phyloP scores from a whole-genome alignment of 2,329 filamentous ascomycete species.

The Paecilomyces sp. region DNA sequence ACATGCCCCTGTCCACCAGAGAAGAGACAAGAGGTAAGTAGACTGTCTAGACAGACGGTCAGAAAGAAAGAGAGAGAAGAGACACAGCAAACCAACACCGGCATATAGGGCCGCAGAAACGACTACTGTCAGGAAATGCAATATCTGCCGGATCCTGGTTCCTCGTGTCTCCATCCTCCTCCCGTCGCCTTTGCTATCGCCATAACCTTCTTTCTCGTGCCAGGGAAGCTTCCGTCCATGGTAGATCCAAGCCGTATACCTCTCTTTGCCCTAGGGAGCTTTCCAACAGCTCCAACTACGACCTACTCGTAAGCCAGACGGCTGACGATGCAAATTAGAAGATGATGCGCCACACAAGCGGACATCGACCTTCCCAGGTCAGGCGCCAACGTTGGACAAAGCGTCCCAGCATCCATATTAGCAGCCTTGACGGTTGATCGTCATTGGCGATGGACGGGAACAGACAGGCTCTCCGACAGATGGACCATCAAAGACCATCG shows the following conservation, averaged over 20 bases:
- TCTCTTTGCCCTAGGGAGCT: neutral
- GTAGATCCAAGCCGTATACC: neutral
- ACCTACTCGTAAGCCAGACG: neutral
- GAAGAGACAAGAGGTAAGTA: no score
- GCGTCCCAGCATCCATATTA: neutral
- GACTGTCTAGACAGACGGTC: no score
- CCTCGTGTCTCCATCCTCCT: neutral
- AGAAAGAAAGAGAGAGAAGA: no score
- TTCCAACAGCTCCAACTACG: neutral
- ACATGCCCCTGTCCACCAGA: neutral
- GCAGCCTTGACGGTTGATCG: neutral
- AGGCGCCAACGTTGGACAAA: conserved; percentile 6
- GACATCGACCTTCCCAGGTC: conserved; percentile 1
- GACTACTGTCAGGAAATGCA: neutral
- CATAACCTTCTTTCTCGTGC: neutral
- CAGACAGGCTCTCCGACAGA: neutral
- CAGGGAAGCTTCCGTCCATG: neutral
- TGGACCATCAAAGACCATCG: neutral
- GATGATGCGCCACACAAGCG: conserved; percentile 1
- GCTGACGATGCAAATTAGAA: conserved; percentile 1
- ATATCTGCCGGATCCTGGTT: neutral
- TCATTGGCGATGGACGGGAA: neutral
- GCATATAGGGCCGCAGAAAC: neutral
- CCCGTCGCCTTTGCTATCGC: neutral
- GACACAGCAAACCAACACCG: neutral